Percentiles rank a stretch among this genome's conserved stretches.
Conservation (phyloP, 441 rosid species). For the Eruca vesicaria region DNA sequence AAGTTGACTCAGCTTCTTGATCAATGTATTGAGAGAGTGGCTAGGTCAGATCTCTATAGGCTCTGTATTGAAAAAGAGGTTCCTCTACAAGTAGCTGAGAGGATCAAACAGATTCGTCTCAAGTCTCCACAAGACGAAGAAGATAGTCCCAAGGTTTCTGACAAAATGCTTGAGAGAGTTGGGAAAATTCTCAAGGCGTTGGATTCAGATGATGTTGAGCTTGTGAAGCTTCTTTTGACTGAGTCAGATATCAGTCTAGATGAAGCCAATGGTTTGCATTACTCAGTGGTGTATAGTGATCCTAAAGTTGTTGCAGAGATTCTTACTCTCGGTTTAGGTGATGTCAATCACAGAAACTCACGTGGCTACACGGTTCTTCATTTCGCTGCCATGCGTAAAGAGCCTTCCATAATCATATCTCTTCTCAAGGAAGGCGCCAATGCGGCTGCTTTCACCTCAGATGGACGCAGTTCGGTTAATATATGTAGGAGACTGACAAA, state of each 20-base stretch:
- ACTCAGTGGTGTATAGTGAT: slow-evolving; percentile 77
- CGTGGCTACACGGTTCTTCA: slow-evolving; percentile 83
- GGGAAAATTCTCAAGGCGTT: slow-evolving; percentile 73
- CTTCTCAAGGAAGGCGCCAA: slow-evolving; percentile 69
- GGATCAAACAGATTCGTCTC: slow-evolving; percentile 43
- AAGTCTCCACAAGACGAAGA: slow-evolving; percentile 39
- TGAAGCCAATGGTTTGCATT: slow-evolving; percentile 75
- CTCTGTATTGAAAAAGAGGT: slow-evolving; percentile 66
- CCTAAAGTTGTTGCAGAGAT: slow-evolving; percentile 76
- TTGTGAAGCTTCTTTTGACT: slow-evolving; percentile 66
- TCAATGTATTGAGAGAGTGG: slow-evolving; percentile 66
- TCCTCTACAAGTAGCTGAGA: slow-evolving; percentile 53
- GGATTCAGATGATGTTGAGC: slow-evolving; percentile 86
- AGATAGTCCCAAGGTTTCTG: slow-evolving; percentile 23
- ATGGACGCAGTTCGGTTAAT: slow-evolving; percentile 73
- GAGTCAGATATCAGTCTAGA: slow-evolving; percentile 70
- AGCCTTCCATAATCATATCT: slow-evolving; percentile 57
- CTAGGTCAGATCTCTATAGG: slow-evolving; percentile 66
- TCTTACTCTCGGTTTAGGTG: slow-evolving; percentile 57
- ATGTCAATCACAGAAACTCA: slow-evolving; percentile 65
- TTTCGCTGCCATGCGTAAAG: slow-evolving; percentile 77
- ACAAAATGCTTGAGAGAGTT: slow-evolving; percentile 55
- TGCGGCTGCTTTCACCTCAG: slow-evolving; percentile 52
- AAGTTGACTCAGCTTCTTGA: slow-evolving; percentile 55
- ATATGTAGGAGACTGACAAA: slow-evolving; percentile 73